Evolutionary conservation across 2,329 filamentous ascomycete species (phyloP).

Genomic region (Penicillium sp.): DNA sequence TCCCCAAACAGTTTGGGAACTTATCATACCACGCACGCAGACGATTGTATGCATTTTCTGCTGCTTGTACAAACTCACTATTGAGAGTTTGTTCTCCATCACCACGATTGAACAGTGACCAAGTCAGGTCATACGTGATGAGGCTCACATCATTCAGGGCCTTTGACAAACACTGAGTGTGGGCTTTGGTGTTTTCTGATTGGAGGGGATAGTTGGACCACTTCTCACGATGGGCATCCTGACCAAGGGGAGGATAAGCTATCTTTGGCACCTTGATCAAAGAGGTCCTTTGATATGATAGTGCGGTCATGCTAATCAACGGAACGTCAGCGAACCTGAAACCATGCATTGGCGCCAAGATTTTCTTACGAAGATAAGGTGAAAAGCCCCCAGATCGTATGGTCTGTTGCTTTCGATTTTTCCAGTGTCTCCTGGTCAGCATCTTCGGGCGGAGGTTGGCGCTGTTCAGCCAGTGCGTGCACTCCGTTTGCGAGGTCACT

Average conservation of each 20-base stretch:
- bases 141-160: constrained; percentile 29
- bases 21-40: constrained; percentile 28
- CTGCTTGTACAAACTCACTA: constrained; percentile 20
- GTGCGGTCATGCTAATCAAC: constrained; percentile 27
- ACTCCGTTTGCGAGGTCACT: constrained; percentile 35
- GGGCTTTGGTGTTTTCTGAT: constrained; percentile 20
- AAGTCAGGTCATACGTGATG: constrained; percentile 30
- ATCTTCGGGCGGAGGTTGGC: constrained; percentile 14
- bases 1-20: constrained; percentile 23
- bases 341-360: not conserved
- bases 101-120: constrained; percentile 25
- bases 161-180: constrained; percentile 29
- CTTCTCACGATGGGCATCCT: constrained; percentile 24
- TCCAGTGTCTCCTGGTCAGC: constrained; percentile 27
- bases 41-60: constrained; percentile 26
- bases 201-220: constrained; percentile 34
- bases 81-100: constrained; percentile 16
- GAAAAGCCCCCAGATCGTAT: constrained; percentile 36
- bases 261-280: constrained; percentile 28
- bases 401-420: constrained; percentile 23
- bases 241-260: constrained; percentile 10
- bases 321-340: not conserved
- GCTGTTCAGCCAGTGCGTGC: constrained; percentile 31
- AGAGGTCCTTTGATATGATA: constrained; percentile 29
- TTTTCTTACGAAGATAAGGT: constrained; percentile 34